These are phyloP conservation scores for Cocos nucifera DNA, from an alignment of 176 grass and related monocot genomes.

Conservation along the genomic window DNA sequence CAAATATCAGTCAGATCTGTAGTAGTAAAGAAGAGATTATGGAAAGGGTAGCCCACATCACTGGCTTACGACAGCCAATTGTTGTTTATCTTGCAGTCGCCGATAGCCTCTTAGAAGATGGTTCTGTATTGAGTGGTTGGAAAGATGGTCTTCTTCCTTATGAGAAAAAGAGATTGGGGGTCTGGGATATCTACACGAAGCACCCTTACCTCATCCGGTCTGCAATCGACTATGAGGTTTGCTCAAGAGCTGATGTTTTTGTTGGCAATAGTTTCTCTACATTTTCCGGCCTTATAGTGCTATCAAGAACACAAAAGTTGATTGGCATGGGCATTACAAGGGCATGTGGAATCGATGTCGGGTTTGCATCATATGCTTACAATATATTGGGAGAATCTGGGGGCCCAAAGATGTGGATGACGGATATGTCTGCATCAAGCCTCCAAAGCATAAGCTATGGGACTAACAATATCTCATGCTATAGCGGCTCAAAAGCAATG, in stretches of 20 bases:
- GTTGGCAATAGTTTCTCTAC: conserved; percentile 97
- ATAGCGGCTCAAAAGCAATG: conserved; percentile 16
- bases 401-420: conserved; percentile 71
- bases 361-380: conserved; percentile 72
- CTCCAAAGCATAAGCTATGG: conserved; percentile 72
- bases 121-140: conserved; percentile 87
- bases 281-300: conserved; percentile 78
- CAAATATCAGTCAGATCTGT: conserved; percentile 67
- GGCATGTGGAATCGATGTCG: conserved; percentile 40
- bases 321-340: conserved; percentile 52
- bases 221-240: conserved; percentile 94
- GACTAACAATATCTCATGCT: conserved; percentile 75
- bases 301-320: conserved; percentile 72
- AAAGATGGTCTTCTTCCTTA: conserved; percentile 71
- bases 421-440: conserved; percentile 71
- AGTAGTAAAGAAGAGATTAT: conserved; percentile 89
- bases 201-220: conserved; percentile 94
- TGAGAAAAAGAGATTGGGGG: conserved; percentile 84
- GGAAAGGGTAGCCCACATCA: conserved; percentile 85
- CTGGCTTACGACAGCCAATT: conserved; percentile 39
- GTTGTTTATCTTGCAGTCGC: conserved; percentile 93
- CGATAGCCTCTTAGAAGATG: conserved; percentile 81
- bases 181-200: conserved; percentile 55
- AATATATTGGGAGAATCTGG: conserved; percentile 51
- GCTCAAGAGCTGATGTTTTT: conserved; percentile 70